phyloP scores from a whole-genome alignment of 495 filamentous ascomycete species.

The Neurospora sp. region DNA sequence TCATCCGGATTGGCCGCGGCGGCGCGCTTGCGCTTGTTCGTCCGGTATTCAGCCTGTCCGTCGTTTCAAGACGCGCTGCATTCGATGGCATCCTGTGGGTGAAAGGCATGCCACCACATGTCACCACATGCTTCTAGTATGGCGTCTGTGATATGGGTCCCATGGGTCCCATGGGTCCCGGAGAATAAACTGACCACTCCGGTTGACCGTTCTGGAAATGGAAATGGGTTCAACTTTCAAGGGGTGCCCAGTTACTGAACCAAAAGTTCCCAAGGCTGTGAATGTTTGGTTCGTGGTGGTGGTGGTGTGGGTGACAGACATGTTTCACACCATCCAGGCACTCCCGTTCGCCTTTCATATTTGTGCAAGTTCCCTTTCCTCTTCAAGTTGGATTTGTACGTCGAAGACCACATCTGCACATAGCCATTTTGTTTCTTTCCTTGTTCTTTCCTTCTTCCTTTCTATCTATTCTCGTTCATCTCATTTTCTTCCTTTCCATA shows the following conservation, averaged over 20 bases:
- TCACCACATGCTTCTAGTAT: no score
- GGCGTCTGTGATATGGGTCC: no score
- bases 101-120: background rate
- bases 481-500: background rate
- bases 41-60: background rate
- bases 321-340: no score
- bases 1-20: background rate
- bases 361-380: background rate
- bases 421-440: background rate
- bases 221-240: background rate
- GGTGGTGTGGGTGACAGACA: background rate
- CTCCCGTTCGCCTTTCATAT: background rate
- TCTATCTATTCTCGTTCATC: background rate
- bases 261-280: background rate
- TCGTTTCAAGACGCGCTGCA: background rate
- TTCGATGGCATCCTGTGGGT: background rate
- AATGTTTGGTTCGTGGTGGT: background rate
- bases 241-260: background rate
- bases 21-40: background rate
- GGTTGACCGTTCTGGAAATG: background rate
- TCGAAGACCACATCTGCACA: background rate
- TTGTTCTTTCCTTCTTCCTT: background rate
- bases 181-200: background rate
- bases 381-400: background rate
- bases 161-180: background rate